Conservation (phyloP, 1,284 basidiomycete species). For the Tilletia horrida region DNA sequence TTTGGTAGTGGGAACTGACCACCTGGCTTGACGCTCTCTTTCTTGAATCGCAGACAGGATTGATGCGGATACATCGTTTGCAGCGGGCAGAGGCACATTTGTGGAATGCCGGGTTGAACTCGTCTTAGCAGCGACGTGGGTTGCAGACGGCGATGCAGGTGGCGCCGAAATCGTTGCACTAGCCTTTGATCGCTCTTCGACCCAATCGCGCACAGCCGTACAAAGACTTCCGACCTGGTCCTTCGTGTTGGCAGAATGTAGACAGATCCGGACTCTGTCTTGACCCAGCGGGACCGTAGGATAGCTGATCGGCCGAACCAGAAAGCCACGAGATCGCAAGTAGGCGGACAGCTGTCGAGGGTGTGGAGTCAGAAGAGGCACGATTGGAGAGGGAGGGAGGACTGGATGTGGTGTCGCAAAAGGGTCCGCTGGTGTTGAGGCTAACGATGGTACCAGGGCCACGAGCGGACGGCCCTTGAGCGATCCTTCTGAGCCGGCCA, state of each 20-base stretch:
- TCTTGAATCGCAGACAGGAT: too few species aligned
- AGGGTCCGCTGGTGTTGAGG: neutral
- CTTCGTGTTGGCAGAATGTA: slow-evolving; percentile 71
- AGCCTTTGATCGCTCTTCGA: neutral
- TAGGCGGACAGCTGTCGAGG: slow-evolving; percentile 70
- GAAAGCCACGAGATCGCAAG: slow-evolving; percentile 64
- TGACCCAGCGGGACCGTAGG: slow-evolving; percentile 74
- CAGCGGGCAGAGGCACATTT: too few species aligned
- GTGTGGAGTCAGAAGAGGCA: slow-evolving; percentile 74
- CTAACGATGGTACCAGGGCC: neutral
- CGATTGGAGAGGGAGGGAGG: slow-evolving; percentile 65
- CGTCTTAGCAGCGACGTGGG: too few species aligned
- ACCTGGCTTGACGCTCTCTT: too few species aligned
- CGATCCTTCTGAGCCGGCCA: too few species aligned
- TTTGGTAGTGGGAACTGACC: too few species aligned
- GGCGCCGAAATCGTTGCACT: neutral
- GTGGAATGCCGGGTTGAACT: too few species aligned
- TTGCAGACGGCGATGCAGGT: too few species aligned
- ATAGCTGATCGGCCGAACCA: slow-evolving; percentile 71
- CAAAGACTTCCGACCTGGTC: slow-evolving; percentile 63
- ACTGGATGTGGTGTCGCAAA: too few species aligned
- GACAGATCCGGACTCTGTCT: slow-evolving; percentile 77
- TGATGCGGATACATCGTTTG: too few species aligned
- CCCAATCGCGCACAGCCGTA: slow-evolving; percentile 22
- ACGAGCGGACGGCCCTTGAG: neutral